Evolutionary conservation across 2,329 filamentous ascomycete species (phyloP).

Genomic region (Ceratocystis cubensis): DNA sequence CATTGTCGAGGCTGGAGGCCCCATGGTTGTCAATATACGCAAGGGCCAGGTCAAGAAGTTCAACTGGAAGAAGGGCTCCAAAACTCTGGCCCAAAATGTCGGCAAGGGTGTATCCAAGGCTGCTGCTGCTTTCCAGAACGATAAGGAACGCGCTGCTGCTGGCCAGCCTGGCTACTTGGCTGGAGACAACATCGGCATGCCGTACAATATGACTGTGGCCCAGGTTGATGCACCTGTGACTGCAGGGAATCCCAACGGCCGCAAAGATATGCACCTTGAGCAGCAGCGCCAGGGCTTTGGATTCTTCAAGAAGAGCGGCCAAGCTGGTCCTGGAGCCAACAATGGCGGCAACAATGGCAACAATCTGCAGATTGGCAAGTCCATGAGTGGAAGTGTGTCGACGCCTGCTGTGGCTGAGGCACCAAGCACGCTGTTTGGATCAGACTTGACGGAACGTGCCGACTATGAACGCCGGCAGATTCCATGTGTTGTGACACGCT

Average conservation of each 20-base stretch:
- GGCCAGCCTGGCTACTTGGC: conserved; percentile 40
- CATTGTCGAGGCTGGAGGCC: conserved; percentile 57
- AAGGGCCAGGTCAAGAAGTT: conserved; percentile 94
- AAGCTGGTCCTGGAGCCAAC: background rate
- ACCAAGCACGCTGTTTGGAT: conserved; percentile 63
- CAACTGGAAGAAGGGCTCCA: conserved; percentile 96
- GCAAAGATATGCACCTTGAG: conserved; percentile 28
- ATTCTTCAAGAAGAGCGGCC: conserved; percentile 49
- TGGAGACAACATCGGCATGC: conserved; percentile 53
- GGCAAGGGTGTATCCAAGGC: conserved; percentile 89
- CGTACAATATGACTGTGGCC: conserved; percentile 55
- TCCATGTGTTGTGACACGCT: conserved; percentile 78
- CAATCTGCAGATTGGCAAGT: conserved; percentile 16
- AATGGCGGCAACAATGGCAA: too few relatives aligned
- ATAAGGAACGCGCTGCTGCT: conserved; percentile 41
- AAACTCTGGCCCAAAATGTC: conserved; percentile 86
- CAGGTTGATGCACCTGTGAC: conserved; percentile 38
- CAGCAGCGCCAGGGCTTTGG: conserved; percentile 49
- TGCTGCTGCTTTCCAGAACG: conserved; percentile 58
- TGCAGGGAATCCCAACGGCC: conserved; percentile 22
- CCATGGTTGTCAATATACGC: conserved; percentile 89
- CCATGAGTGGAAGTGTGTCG: conserved; percentile 13
- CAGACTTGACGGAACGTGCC: conserved; percentile 72
- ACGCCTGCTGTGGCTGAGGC: conserved; percentile 27
- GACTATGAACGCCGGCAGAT: conserved; percentile 83